Evolutionary conservation across 768 basidiomycete species (phyloP), one percentile per base, ranked within the genome.

Genomic region (Dentipellis sp.): DNA sequence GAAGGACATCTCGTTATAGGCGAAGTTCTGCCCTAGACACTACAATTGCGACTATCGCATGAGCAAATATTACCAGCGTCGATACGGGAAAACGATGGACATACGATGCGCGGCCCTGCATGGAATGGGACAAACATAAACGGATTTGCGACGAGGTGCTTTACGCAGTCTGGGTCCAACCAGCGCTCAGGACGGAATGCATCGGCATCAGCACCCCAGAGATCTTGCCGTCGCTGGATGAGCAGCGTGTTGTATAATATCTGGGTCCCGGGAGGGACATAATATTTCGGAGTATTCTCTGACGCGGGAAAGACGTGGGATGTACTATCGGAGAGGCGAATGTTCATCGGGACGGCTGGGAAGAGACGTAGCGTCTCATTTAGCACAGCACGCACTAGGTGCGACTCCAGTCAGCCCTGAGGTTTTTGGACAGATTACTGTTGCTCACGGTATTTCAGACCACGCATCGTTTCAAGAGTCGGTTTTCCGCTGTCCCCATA

Each of bases 41-140:
- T 50, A 16, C 29, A 19, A 6, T 29, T 29, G 22, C 17, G 17
- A 5, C 10, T 12, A 11, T 29, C 1, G n/a, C 17, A n/a, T 52
- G 11, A 50, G 48, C 48, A 11, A 8, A 14, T 29, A n/a, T 38
- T 29, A 29, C 10, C 35, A 36, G 9, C 8, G 3, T 29, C 29
- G 29, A 29, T 35, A 11, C 51, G n/a, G n/a, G 7, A 19, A 52
- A 3, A 12, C 2, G 7, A 17, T 21, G 16, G 5, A 50, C 48
- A 12, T 22, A 50, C 48, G 58, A 83, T 83, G 8, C 83, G 72
- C 16, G 82, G 83, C 1, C 81, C 83, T 0, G 81, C 81, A 53
- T 84, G 83, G 70, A 84, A 84, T 0, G 84, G 82, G 6, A 81
- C 66, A 66, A 85, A 85, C 54, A 86, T 84, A 71, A 78, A 83